phyloP scores from a whole-genome alignment of 1,139 yeast genomes.

The Blastobotrys arbuscula region DNA sequence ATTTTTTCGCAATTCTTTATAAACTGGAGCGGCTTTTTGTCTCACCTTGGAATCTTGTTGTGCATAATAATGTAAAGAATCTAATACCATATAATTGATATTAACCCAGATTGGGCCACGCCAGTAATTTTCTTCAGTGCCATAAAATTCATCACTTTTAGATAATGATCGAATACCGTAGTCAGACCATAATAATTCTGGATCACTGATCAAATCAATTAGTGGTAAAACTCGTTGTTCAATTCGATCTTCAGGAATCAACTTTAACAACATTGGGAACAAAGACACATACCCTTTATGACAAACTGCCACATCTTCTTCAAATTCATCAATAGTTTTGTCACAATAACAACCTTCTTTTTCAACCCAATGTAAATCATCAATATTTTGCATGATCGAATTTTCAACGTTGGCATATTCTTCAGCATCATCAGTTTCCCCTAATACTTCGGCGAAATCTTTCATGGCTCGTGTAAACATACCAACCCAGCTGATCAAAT shows the following conservation, averaged over 20 bases:
- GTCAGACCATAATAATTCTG: conserved; percentile 68
- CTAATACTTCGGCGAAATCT: conserved; percentile 63
- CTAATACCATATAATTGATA: conserved; percentile 77
- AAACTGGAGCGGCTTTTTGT: conserved; percentile 43
- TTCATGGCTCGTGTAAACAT: conserved; percentile 82
- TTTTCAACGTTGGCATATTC: conserved; percentile 49
- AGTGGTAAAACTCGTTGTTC: conserved; percentile 34
- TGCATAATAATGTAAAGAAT: conserved; percentile 56
- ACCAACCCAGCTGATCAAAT: conserved; percentile 88
- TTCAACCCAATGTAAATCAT: conserved; percentile 74
- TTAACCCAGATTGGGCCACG: conserved; percentile 92
- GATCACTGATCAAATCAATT: conserved; percentile 56
- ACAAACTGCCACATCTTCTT: conserved; percentile 62
- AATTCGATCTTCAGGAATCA: conserved; percentile 47
- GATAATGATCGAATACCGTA: conserved; percentile 83
- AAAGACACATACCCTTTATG: conserved; percentile 84
- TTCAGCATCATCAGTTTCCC: conserved; percentile 50
- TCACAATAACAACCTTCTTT: conserved; percentile 74
- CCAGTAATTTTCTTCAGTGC: conserved; percentile 90
- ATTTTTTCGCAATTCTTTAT: conserved; percentile 55
- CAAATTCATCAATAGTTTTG: conserved; percentile 66
- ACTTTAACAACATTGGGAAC: conserved; percentile 75
- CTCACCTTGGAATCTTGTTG: conserved; percentile 27
- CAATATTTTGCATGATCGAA: conserved; percentile 57
- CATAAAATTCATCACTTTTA: conserved; percentile 57